Base-by-base conservation (phyloP, 225 moss, liverwort and hornwort species). In the Pseudoscleropodium purum region DNA sequence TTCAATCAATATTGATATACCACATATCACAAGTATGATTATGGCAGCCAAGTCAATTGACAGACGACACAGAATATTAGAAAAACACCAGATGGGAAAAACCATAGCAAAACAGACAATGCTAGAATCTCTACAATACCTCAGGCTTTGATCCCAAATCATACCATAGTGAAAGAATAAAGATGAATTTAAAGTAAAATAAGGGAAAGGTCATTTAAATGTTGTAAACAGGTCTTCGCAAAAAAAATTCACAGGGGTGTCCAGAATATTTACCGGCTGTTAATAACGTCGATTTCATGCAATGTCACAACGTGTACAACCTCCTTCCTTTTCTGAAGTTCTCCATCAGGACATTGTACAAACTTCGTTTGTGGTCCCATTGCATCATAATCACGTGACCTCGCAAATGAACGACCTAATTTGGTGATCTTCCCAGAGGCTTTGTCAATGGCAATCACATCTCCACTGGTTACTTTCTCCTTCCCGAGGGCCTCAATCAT, bases 211-310 rank as follows among this genome's bases (percentile, higher is more conserved):
- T 14, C 60, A 75, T 52, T 5, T 7, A 83, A 83, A 41, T 41
- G 19, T 30, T 66, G 34, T 47, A 51, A 63, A 37, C 51, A 83
- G 25, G 2, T 37, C 17, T 83, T 37, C 26, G 39, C 79, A 30
- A 60, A 64, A 59, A 43, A n/a, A 65, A 24, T 30, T 37, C 15
- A 66, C 75, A 87, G 21, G 56, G 29, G 17, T 51, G 41, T 86
- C 49, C 51, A 75, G 79, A 49, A 56, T 69, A 60, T 67, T 85
- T 89, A 97, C 97, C 97, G 95, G 92, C 97, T 97, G 79, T 97
- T 97, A 45, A 97, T 97, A 57, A 97, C 97, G 91, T 97, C 97
- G 73, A 97, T 97, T 84, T 97, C 97, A 88, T 97, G 97, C 43
- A 97, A 89, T 30, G 95, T 96, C 70, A 97, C 97, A 69, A 97